These are phyloP conservation scores for Cordyceps pruinosa DNA, from an alignment of 2,329 filamentous ascomycete species.

Conservation along the genomic window DNA sequence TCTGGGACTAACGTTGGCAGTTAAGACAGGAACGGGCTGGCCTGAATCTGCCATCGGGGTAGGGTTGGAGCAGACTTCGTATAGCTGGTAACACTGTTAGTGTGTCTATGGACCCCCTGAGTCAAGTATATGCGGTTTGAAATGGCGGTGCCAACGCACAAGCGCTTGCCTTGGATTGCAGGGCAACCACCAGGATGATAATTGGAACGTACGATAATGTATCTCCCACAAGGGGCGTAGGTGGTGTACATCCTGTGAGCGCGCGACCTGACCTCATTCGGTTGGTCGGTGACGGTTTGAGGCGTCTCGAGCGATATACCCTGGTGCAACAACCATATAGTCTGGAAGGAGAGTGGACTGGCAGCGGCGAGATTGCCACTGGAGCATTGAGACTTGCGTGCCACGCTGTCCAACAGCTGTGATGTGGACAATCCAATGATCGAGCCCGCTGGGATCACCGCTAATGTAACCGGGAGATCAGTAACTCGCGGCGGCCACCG, in stretches of 20 bases:
- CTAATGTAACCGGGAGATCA: background rate
- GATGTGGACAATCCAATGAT: background rate
- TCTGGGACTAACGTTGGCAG: slow-evolving; percentile 6
- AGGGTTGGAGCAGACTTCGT: background rate
- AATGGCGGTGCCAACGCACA: background rate
- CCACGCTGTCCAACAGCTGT: too few relatives aligned
- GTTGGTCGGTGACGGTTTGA: background rate
- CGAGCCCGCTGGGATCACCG: background rate
- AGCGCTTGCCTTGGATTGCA: background rate
- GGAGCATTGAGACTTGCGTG: background rate
- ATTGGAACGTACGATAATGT: background rate
- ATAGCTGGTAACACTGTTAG: background rate
- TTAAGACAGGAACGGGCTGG: background rate
- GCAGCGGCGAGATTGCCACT: background rate
- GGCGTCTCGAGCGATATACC: background rate
- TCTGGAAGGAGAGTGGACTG: background rate
- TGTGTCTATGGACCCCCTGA: background rate
- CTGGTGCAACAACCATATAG: background rate
- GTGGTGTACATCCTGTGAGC: background rate
- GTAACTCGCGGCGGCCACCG: background rate
- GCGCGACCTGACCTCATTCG: background rate
- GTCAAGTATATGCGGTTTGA: background rate
- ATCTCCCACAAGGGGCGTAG: background rate
- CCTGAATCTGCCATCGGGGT: background rate
- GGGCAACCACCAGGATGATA: background rate